Conservation (phyloP, 1,284 basidiomycete genomes). For the Trichosporon faecale region DNA sequence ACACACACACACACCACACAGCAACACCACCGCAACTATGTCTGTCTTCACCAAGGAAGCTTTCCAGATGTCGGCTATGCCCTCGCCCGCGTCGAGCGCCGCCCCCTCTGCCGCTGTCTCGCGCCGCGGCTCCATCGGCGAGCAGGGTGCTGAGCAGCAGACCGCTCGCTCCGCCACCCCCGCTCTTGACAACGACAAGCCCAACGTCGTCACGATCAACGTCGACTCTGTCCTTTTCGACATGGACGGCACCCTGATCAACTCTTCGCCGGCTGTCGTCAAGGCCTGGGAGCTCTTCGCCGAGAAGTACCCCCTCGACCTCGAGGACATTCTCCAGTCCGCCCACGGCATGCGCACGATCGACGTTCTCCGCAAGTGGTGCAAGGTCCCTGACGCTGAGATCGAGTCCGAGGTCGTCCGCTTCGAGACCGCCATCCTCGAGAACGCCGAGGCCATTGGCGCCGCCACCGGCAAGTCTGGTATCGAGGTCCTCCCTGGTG, state of each 20-base stretch:
- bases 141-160: background rate
- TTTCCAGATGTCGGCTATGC: conserved; percentile 52
- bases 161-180: conserved; percentile 53
- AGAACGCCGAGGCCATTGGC: conserved; percentile 47
- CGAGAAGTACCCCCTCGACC: conserved; percentile 46
- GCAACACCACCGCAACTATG: conserved; percentile 45
- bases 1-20: conserved; percentile 37
- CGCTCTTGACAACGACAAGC: conserved; percentile 60
- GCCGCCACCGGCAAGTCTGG: conserved; percentile 38
- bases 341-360: conserved; percentile 52
- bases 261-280: conserved; percentile 50
- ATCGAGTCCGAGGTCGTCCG: conserved; percentile 48
- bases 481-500: conserved; percentile 52
- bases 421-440: conserved; percentile 51
- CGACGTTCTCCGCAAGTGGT: conserved; percentile 51
- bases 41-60: conserved; percentile 53
- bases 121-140: conserved; percentile 31
- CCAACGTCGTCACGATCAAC: conserved; percentile 54
- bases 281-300: conserved; percentile 51
- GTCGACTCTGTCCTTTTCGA: conserved; percentile 52
- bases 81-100: conserved; percentile 35
- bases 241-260: conserved; percentile 52
- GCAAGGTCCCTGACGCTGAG: conserved; percentile 45
- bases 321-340: conserved; percentile 48
- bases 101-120: conserved; percentile 37